Evolutionary conservation across 306 rosid genomes (phyloP), one percentile per base, ranked within the genome.

Genomic region (Luffa aegyptiaca): DNA sequence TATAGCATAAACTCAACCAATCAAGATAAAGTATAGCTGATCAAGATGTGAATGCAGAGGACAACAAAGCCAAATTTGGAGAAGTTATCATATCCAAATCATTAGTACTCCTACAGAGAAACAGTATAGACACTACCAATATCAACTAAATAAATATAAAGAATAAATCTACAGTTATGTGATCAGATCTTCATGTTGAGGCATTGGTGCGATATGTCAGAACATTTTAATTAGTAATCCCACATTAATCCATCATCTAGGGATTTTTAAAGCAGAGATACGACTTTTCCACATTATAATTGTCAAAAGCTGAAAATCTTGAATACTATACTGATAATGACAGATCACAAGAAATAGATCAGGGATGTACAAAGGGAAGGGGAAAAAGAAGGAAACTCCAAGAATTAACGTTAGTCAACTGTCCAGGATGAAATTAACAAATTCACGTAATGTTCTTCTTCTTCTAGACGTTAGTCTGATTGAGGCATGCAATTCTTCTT

Each of bases 1-100:
- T 75, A 80, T 74, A 84, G 64, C 79, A 85, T 83, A 26, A 75
- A 79, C 49, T 45, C 26, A 21, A 63, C 46, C 56, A 73, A 44
- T 59, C 57, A 80, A 79, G 61, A 57, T 78, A 72, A 36, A 13
- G 57, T 39, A 70, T 56, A n/a, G 39, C 21, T n/a, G 55, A 57
- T 12, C 53, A 57, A 41, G 53, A 56, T 55, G 62, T 42, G 75
- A 79, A 45, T 56, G 49, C 44, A 75, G 39, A 59, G 75, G 61
- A 73, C 77, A 73, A 48, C 26, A 73, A 8, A 46, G 59, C 33
- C 58, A 48, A 73, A 49, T 73, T 26, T 5, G 31, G 14, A 49
- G 55, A 73, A 73, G 57, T 73, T 73, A 49, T 46, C 77, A 48
- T 12, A 26, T 73, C 59, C 37, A 73, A 48, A 31, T 48, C 39